These are phyloP conservation scores for Leccinum boreale DNA, from an alignment of 768 basidiomycete species.

Conservation along the genomic window DNA sequence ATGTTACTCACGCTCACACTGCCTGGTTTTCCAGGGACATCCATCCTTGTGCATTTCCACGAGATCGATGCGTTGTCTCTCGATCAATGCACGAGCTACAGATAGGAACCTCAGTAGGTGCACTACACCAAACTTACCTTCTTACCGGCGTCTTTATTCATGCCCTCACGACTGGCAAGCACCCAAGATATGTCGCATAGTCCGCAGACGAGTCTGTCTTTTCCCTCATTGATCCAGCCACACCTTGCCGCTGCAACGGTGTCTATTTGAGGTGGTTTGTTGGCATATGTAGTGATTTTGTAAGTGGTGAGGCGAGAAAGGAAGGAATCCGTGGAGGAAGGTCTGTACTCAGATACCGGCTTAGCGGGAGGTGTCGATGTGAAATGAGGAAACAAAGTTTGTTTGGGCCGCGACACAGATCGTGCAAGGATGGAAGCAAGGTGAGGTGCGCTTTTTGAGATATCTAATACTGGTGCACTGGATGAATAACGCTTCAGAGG, in stretches of 20 bases:
- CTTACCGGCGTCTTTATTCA: constrained; percentile 77
- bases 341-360: constrained; percentile 63
- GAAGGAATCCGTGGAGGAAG: constrained; percentile 73
- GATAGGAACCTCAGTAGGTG: constrained; percentile 13
- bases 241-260: constrained; percentile 79
- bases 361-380: constrained; percentile 21
- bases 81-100: constrained; percentile 64
- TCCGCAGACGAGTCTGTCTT: constrained; percentile 73
- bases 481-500: constrained; percentile 1
- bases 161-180: constrained; percentile 63
- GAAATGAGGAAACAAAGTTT: constrained; percentile 46
- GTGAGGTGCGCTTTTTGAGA: constrained; percentile 63
- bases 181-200: constrained; percentile 75
- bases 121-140: constrained; percentile 27
- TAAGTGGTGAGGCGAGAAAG: constrained; percentile 72
- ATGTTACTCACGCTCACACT: constrained; percentile 66
- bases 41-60: constrained; percentile 74
- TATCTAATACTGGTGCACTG: constrained; percentile 16
- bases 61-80: constrained; percentile 66
- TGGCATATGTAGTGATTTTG: constrained; percentile 76
- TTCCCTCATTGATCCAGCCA: constrained; percentile 83
- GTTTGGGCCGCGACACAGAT: constrained; percentile 49
- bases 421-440: constrained; percentile 71
- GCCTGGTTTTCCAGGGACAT: constrained; percentile 80
- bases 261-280: constrained; percentile 70